phyloP scores from a whole-genome alignment of 164 flowering plant species.

The Echeveria elegans region DNA sequence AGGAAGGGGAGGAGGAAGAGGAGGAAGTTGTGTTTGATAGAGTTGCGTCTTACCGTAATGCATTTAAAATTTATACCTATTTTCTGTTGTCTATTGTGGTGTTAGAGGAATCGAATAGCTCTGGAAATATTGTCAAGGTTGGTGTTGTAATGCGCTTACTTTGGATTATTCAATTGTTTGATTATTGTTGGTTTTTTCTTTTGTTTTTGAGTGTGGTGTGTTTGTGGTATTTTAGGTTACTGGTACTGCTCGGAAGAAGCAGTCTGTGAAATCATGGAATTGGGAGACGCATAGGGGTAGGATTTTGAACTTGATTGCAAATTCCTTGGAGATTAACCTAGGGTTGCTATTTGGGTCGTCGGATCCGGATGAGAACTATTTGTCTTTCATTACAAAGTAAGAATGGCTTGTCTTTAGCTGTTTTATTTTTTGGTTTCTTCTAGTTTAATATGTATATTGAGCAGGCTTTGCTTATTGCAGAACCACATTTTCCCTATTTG shows the following conservation, averaged over 20 bases:
- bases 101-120: constrained; percentile 41
- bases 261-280: constrained; percentile 53
- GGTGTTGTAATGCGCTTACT: neutral
- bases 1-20: constrained; percentile 18
- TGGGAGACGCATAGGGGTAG: constrained; percentile 83
- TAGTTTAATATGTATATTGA: neutral
- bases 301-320: constrained; percentile 64
- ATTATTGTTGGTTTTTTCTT: neutral
- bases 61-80: constrained; percentile 81
- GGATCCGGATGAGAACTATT: constrained; percentile 72
- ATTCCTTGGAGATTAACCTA: constrained; percentile 82
- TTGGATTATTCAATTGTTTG: neutral
- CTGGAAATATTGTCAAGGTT: constrained; percentile 48
- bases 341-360: constrained; percentile 77
- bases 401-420: constrained; percentile 15
- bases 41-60: constrained; percentile 63
- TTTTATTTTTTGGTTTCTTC: neutral
- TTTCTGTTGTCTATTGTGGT: constrained; percentile 51
- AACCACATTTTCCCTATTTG: constrained; percentile 57
- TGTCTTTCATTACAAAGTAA: constrained; percentile 74
- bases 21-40: constrained; percentile 37
- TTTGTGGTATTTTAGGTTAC: constrained; percentile 31
- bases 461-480: constrained; percentile 22
- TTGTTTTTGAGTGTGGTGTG: neutral
- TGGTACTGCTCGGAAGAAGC: constrained; percentile 45